Conservation (phyloP, 352 stramenopile genomes). For the Globisporangium orthogonon region DNA sequence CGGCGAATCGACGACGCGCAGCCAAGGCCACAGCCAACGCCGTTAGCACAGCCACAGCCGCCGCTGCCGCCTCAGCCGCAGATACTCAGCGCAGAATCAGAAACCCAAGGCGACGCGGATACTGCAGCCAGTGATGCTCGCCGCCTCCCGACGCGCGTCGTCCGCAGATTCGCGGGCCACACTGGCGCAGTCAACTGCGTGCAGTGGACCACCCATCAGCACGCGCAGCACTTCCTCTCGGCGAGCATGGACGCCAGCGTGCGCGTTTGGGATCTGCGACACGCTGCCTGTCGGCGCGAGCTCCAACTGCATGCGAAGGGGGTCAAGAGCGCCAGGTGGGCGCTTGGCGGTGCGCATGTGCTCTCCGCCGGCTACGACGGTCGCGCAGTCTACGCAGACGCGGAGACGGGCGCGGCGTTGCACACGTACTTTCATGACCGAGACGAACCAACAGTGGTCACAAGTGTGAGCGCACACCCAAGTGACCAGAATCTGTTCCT, state of each 20-base stretch:
- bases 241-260: slow-evolving; percentile 55
- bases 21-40: background rate
- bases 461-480: slow-evolving; percentile 24
- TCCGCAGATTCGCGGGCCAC: slow-evolving; percentile 21
- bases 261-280: slow-evolving; percentile 32
- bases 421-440: background rate
- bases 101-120: background rate
- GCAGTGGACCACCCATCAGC: slow-evolving; percentile 31
- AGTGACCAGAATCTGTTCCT: slow-evolving; percentile 24
- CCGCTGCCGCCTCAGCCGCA: background rate
- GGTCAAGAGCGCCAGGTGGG: slow-evolving; percentile 53
- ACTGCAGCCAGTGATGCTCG: no score
- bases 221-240: slow-evolving; percentile 34
- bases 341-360: slow-evolving; percentile 30
- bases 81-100: background rate
- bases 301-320: slow-evolving; percentile 26
- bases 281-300: slow-evolving; percentile 7
- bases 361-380: slow-evolving; percentile 45
- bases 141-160: background rate
- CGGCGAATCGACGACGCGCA: background rate
- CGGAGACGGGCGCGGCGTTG: slow-evolving; percentile 21
- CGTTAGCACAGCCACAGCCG: background rate
- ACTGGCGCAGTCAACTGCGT: slow-evolving; percentile 21
- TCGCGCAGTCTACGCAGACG: slow-evolving; percentile 19
- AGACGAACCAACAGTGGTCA: slow-evolving; percentile 11